Base-by-base conservation (phyloP, 1,284 basidiomycete species). In the Exobasidium rhododendri region DNA sequence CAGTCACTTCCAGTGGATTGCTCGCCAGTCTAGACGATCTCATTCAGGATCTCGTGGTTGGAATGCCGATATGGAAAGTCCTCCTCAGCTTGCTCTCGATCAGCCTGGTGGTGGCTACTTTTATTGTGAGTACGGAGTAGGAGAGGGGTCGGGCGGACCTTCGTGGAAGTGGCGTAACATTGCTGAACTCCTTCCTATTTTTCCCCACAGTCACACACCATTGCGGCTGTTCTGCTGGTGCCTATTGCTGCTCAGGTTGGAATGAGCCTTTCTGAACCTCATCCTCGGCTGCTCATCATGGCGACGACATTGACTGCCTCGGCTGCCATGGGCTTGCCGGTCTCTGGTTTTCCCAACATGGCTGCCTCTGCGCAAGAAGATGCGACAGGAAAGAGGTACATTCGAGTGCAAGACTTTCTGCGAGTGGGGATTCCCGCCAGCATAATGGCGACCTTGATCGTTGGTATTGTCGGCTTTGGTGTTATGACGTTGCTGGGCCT, bases 281-380 rank as follows among this genome's bases (percentile, higher is more conserved):
- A 79, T 47, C 77, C 77, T 7, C 59, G 74, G 4, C 59, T 79
- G 53, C 61, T 80, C 13, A 78, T 79, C 63, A 79, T 80, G 80
- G 80, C 82, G 52, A 97, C 93, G 7, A 92, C 87, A 1, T 83
- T 98, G 65, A 90, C 96, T 61, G 97, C 94, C 74, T 94, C 91
- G 30, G 85, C 92, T 2, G 96, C 94, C 0, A 98, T 98, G 94
- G 96, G 94, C 4, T 89, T 99, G 84, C 94, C 94, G 2, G 93
- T 97, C 35, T 93, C 90, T 63, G 94, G 94, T 4, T 97, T 98
- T 83, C 94, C 94, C 0, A 97, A 97, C 62, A 75, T 72, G 56
- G 80, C 79, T 32, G 79, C 78, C 1, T 77, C 93, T 24, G 91
- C 91, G 4, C 90, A 97, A 81, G 94, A 97, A 78, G 91, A 97